Evolutionary conservation across 768 basidiomycete species (phyloP).

Genomic region (Leccinum boreale): DNA sequence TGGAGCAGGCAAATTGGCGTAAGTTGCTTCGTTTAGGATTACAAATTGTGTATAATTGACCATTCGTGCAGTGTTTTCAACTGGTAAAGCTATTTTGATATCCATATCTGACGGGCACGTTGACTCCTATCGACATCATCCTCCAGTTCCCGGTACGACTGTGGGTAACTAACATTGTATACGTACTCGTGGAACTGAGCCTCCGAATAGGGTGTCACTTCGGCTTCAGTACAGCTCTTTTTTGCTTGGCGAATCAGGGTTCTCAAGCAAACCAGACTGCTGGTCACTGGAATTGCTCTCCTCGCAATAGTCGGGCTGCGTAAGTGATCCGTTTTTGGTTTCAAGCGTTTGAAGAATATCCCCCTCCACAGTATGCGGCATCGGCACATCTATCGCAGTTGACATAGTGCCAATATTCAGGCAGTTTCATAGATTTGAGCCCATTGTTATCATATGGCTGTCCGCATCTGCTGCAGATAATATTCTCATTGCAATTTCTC

Average conservation of each 20-base stretch:
- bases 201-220: slow-evolving; percentile 21
- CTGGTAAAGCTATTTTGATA: slow-evolving; percentile 11
- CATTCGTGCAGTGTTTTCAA: slow-evolving; percentile 26
- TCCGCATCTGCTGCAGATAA: slow-evolving; percentile 43
- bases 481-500: slow-evolving; percentile 41
- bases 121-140: slow-evolving; percentile 1
- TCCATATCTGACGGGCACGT: background rate
- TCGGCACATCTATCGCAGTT: slow-evolving; percentile 31
- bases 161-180: slow-evolving; percentile 7
- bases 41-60: background rate
- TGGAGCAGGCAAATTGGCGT: slow-evolving; percentile 24
- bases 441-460: slow-evolving; percentile 41
- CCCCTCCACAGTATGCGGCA: slow-evolving; percentile 22
- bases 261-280: slow-evolving; percentile 10
- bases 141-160: slow-evolving; percentile 22
- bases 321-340: slow-evolving; percentile 4
- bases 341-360: slow-evolving; percentile 1
- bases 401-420: slow-evolving; percentile 26
- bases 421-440: slow-evolving; percentile 30
- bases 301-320: slow-evolving; percentile 19
- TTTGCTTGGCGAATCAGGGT: slow-evolving; percentile 29
- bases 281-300: slow-evolving; percentile 9
- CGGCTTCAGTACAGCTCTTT: slow-evolving; percentile 27
- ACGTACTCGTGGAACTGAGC: background rate
- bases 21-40: background rate